Base-by-base conservation (phyloP, 768 basidiomycete genomes). In the Amanita polypyramis region DNA sequence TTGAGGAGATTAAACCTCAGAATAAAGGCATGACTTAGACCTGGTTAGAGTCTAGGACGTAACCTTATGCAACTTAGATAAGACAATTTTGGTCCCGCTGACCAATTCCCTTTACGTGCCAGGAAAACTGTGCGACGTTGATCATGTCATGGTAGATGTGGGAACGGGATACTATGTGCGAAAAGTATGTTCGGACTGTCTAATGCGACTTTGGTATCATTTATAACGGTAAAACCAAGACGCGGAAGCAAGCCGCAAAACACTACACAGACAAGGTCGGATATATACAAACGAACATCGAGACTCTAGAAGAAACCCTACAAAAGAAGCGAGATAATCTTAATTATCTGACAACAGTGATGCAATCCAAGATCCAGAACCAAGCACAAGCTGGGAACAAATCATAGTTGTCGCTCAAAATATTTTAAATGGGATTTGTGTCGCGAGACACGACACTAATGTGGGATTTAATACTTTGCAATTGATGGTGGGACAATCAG, bases 101-200 rank as follows among this genome's bases (percentile, higher is more conserved):
- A 97, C 93, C 12, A 90, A 87, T 62, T 97, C 94, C 0, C 75
- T 99, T 2, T 98, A 97, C 60, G 86, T 98, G 20, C 93, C 95
- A 2, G 96, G 94, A 15, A 91, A 82, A 65, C 72, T 98, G 40
- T 73, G 70, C 35, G 86, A 96, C 59, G 64, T 77, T 0, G 85
- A 92, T 38, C 77, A 90, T 55, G 94, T 99, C 40, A 82, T 98
- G 52, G 79, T 98, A 33, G 96, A 99, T 61, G 75, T 98, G 21
- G 96, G 96, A 1, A 98, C 95, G 0, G 95, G 96, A 0, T 99
- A 97, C 65, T 97, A 84, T 55, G 87, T 98, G 14, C 82, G 89
- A 66, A 99, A 98, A 76, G 96, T 90, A 40, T 37, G 70, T 47
- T 15, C 5, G 76, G 93, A 88, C 41, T 38, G 69, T 45, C n/a